Evolutionary conservation across 2,329 filamentous ascomycete genomes (phyloP).

Genomic region (Cercospora brassicicola): DNA sequence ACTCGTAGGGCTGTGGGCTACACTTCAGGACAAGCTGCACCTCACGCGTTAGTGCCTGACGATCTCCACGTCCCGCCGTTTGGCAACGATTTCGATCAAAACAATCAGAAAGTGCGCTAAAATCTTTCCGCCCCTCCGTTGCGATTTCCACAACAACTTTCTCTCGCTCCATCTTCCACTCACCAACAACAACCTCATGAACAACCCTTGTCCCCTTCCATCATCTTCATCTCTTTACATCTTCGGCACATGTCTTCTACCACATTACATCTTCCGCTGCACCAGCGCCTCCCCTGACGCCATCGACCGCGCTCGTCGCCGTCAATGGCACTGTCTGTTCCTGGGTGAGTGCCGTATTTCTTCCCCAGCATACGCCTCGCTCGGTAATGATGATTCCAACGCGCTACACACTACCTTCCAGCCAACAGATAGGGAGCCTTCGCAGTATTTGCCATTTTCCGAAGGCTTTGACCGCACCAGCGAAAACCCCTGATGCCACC

Average conservation of each 20-base stretch:
- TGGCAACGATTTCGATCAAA: neutral
- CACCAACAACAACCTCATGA: neutral
- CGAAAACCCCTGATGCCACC: neutral
- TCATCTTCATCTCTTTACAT: neutral
- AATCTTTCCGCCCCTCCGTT: neutral
- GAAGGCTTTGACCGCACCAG: neutral
- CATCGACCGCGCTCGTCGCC: neutral
- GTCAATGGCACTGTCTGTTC: neutral
- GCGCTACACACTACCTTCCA: neutral
- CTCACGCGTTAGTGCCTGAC: neutral
- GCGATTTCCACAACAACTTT: neutral
- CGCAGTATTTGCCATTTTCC: neutral
- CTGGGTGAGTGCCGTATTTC: neutral
- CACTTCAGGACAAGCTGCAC: neutral
- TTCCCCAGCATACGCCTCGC: neutral
- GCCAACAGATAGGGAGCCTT: neutral
- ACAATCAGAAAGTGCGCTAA: neutral
- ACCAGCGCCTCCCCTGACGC: neutral
- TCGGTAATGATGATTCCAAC: neutral
- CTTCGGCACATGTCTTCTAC: neutral
- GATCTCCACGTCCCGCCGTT: neutral
- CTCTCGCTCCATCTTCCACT: neutral
- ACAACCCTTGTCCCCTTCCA: neutral
- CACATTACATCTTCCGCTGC: neutral
- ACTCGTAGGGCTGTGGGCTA: neutral